A percentile compares a stretch with the other conserved stretches of the same genome.
These are phyloP conservation scores for Phytopythium delawarense DNA, from an alignment of 352 stramenopile genomes.

Conservation along the genomic window DNA sequence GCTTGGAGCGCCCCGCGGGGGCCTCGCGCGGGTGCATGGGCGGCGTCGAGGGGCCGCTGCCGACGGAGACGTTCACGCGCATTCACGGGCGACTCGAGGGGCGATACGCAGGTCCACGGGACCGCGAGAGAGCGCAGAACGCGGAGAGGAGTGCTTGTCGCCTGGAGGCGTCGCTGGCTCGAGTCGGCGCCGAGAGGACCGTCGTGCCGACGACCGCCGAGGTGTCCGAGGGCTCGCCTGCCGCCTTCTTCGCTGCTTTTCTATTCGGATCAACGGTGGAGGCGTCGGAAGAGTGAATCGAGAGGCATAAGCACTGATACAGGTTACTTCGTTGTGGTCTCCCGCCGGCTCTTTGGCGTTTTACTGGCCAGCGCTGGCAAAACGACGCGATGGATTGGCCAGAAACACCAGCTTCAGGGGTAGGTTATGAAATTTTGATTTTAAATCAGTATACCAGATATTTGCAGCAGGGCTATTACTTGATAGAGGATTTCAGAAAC, in stretches of 20 bases:
- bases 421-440: background rate
- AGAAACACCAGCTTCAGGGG: background rate
- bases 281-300: background rate
- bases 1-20: slow-evolving; percentile 34
- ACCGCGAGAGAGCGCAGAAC: background rate
- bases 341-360: background rate
- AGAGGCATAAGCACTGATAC: background rate
- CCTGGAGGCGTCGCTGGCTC: background rate
- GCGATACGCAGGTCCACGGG: too few relatives aligned
- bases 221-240: background rate
- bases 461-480: too few relatives aligned
- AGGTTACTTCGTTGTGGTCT: background rate
- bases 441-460: background rate
- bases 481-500: too few relatives aligned
- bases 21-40: slow-evolving; percentile 1
- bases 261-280: slow-evolving; percentile 1
- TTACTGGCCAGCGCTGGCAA: background rate
- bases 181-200: too few relatives aligned
- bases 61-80: background rate
- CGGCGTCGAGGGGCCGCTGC: too few relatives aligned
- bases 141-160: background rate
- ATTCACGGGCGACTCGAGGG: background rate
- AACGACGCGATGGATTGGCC: background rate
- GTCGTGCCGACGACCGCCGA: too few relatives aligned
- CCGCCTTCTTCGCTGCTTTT: background rate